Evolutionary conservation across 225 moss, liverwort and hornwort species (phyloP).

Genomic region (Physcomitrium patens): DNA sequence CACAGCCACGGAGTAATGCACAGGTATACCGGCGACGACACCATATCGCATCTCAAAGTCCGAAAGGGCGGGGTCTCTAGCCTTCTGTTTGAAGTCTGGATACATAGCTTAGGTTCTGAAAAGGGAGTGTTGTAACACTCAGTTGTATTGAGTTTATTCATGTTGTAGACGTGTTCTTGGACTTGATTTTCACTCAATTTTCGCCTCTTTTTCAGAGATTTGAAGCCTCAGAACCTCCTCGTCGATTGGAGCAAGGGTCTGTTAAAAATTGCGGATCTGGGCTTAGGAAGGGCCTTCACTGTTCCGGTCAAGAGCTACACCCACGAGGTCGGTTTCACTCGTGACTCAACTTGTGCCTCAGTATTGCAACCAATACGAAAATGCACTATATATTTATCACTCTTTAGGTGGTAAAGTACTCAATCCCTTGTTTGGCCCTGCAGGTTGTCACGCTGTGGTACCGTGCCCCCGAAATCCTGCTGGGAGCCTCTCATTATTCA

Average conservation of each 20-base stretch:
- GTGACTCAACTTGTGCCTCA: background rate
- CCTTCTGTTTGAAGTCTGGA: constrained; percentile 2
- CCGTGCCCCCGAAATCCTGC: constrained; percentile 58
- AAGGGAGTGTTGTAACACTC: background rate
- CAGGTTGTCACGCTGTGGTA: constrained; percentile 66
- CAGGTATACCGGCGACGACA: constrained; percentile 33
- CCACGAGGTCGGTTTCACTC: constrained; percentile 47
- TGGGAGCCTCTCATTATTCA: constrained; percentile 56
- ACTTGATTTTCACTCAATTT: background rate
- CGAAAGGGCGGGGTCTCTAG: background rate
- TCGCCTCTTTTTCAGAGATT: constrained; percentile 37
- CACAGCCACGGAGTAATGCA: constrained; percentile 65
- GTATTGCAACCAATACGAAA: background rate
- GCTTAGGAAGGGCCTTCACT: constrained; percentile 58
- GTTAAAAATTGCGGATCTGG: constrained; percentile 61
- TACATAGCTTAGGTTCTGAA: constrained; percentile 1
- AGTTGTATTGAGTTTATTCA: background rate
- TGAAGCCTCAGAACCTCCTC: constrained; percentile 66
- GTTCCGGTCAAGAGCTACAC: constrained; percentile 65
- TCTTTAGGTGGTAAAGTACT: constrained; percentile 18
- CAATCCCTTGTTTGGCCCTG: constrained; percentile 21
- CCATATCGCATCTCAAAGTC: background rate
- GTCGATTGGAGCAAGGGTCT: constrained; percentile 54
- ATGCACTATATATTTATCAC: background rate
- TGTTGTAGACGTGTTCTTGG: background rate